These are phyloP conservation scores for Lasiosphaeria ovina DNA, from an alignment of 495 filamentous ascomycete genomes.

Conservation along the genomic window DNA sequence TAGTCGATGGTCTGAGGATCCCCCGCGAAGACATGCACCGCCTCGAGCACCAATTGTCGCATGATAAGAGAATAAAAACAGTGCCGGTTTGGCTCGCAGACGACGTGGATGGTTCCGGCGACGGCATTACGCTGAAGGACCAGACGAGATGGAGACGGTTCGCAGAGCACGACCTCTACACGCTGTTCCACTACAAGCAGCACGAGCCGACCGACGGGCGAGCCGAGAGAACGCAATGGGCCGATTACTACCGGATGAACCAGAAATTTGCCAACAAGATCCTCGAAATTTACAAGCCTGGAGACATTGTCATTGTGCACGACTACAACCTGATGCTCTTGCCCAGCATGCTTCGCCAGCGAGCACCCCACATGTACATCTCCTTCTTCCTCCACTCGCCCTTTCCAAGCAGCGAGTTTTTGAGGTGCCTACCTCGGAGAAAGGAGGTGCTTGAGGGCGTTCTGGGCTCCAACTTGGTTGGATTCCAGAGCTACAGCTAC, in stretches of 20 bases:
- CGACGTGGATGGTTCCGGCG: conserved; percentile 60
- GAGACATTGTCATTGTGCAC: conserved; percentile 87
- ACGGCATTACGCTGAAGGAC: conserved; percentile 66
- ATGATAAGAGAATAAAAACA: conserved; percentile 62
- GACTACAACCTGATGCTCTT: conserved; percentile 89
- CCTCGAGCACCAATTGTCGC: conserved; percentile 66
- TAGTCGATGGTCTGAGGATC: conserved; percentile 63
- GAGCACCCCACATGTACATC: conserved; percentile 79
- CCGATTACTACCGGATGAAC: conserved; percentile 85
- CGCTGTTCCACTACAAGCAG: conserved; percentile 89
- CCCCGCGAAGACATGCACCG: conserved; percentile 61
- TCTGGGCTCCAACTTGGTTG: conserved; percentile 84
- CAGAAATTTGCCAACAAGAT: conserved; percentile 85
- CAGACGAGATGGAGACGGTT: conserved; percentile 82
- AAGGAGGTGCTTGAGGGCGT: conserved; percentile 87
- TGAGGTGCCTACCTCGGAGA: conserved; percentile 77
- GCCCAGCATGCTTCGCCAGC: conserved; percentile 78
- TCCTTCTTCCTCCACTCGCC: conserved; percentile 90
- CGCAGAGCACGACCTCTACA: conserved; percentile 85
- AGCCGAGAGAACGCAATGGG: conserved; percentile 77
- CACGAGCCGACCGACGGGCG: conserved; percentile 83
- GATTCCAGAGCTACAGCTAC: conserved; percentile 91
- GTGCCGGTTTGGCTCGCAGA: conserved; percentile 84
- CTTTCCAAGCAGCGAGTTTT: conserved; percentile 91
- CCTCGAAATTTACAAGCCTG: conserved; percentile 77